Conservation (phyloP, 1,139 yeast species). For the Blastobotrys malaysiensis region DNA sequence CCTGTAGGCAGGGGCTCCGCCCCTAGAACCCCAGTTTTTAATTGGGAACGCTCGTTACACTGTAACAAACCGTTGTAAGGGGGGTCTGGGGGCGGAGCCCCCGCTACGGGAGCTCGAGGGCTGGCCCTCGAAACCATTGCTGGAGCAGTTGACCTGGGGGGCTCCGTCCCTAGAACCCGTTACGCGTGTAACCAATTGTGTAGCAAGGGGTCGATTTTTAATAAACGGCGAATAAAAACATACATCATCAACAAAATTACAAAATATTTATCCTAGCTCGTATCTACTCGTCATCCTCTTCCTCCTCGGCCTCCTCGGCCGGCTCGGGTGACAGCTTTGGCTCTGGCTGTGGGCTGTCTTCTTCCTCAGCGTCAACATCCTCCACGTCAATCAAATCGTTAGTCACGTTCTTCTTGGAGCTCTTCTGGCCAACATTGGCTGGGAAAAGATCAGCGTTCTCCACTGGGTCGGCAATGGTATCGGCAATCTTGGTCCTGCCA, state of each 20-base stretch:
- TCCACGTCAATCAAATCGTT: slow-evolving; percentile 27
- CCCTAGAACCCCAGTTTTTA: too few species aligned
- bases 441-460: slow-evolving; percentile 31
- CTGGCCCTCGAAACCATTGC: too few species aligned
- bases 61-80: too few species aligned
- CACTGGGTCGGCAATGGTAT: slow-evolving; percentile 30
- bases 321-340: slow-evolving; percentile 4
- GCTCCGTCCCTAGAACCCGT: too few species aligned
- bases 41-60: too few species aligned
- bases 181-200: too few species aligned
- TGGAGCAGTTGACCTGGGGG: too few species aligned
- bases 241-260: not conserved
- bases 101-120: too few species aligned
- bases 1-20: too few species aligned
- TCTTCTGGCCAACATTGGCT: slow-evolving; percentile 26
- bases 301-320: not conserved
- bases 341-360: slow-evolving; percentile 7
- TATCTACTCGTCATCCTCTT: not conserved
- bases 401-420: slow-evolving; percentile 22
- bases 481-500: slow-evolving; percentile 57
- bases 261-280: not conserved
- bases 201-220: too few species aligned
- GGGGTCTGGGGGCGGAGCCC: too few species aligned
- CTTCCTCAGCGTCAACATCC: slow-evolving; percentile 13
- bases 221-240: too few species aligned